Conservation (phyloP, 768 basidiomycete species). For the Suillus clintonianus region DNA sequence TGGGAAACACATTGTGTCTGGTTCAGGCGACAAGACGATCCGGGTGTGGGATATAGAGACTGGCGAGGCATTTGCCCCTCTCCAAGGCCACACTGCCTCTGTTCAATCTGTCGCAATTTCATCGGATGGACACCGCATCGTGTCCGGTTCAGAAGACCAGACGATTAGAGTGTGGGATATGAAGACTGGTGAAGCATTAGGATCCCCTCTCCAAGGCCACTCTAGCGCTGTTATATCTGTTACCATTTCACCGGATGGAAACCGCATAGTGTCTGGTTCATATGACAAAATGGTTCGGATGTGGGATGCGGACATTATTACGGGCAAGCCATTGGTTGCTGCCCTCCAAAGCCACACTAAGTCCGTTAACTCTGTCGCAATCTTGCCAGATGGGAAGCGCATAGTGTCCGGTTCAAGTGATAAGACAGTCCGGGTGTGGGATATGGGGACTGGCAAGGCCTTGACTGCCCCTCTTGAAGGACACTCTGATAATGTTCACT, state of each 20-base stretch:
- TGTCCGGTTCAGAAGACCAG: slow-evolving; percentile 3
- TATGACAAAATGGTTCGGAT: background rate
- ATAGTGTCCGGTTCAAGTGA: background rate
- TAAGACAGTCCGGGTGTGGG: background rate
- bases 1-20: background rate
- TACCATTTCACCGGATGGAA: slow-evolving; percentile 4
- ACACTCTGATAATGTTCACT: slow-evolving; percentile 2
- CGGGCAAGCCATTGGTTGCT: too few relatives aligned
- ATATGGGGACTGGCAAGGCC: too few relatives aligned
- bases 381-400: background rate
- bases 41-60: slow-evolving; percentile 14
- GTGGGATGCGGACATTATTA: background rate
- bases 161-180: slow-evolving; percentile 3
- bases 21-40: background rate
- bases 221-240: background rate
- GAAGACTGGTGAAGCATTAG: background rate
- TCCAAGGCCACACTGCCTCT: background rate
- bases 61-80: background rate
- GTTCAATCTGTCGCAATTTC: background rate
- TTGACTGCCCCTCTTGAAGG: background rate
- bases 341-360: too few relatives aligned
- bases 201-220: slow-evolving; percentile 3
- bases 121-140: background rate
- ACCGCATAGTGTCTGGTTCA: slow-evolving; percentile 2
- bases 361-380: background rate